Evolutionary conservation across 2,329 filamentous ascomycete genomes (phyloP), one percentile per base, ranked within the genome.

Genomic region (Cercospora nicotianae): DNA sequence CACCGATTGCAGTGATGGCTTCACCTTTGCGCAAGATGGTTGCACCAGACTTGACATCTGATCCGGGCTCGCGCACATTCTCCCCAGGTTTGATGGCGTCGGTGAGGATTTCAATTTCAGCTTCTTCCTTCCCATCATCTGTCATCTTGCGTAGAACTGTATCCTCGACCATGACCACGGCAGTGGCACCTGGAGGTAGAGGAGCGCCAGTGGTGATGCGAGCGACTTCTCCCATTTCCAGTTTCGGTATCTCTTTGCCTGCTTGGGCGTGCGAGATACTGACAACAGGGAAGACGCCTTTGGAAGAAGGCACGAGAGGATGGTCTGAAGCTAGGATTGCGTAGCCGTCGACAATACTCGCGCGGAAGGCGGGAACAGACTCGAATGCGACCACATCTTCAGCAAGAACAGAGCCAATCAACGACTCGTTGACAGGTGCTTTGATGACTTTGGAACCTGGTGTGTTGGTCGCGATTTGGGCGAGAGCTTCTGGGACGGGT

Each of bases 101-200:
- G 0, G 92, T 93, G 1, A 96, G 83, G 42, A 99, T 94, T 77
- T 96, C 92, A 2, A 99, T 87, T 69, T 93, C 91, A 60, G 89
- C 90, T 79, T 99, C 95, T 80, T 99, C 95, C 61, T 85, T 85
- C 0, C 89, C 91, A 73, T 96, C 92, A 0, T 91, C 89, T 0
- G 93, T 95, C 79, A 87, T 88, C 1, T 87, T 89, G 68, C 87
- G 88, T 4, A 99, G 83, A 0, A 89, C 81, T 0, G 95, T 99
- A 76, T 97, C 95, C 81, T 99, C 95, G 0, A 99, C 95, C 93
- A 96, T 98, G 58, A 97, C 90, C 5, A 99, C 94, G 0, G 94
- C 90, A 28, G 92, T 96, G 1, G 95, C 93, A 0, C 94, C 93
- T 0, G 89, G 89, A 1, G 95, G 95, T 0, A 99, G 82, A 10